Conservation (phyloP, 2,329 filamentous ascomycete species). For the Ophiostoma ulmi region DNA sequence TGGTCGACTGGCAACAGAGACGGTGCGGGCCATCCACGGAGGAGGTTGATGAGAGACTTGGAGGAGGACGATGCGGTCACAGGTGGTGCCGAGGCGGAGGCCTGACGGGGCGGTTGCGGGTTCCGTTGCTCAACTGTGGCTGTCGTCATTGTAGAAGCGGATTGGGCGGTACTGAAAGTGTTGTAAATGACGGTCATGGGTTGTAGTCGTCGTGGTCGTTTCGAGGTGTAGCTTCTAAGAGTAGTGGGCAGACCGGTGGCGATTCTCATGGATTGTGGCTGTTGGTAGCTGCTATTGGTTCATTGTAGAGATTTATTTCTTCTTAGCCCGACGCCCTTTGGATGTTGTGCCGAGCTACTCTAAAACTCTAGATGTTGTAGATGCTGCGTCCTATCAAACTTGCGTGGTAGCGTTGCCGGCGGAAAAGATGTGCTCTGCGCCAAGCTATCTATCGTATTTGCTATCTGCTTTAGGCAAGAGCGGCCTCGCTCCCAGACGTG, state of each 20-base stretch:
- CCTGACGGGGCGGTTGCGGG: neutral
- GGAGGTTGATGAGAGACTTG: constrained; percentile 45
- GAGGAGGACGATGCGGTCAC: neutral
- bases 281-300: neutral
- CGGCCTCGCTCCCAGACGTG: neutral
- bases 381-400: neutral
- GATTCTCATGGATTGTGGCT: neutral
- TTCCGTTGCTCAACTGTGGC: neutral
- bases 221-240: neutral
- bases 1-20: constrained; percentile 59
- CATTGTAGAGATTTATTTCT: neutral
- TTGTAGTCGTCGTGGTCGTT: neutral
- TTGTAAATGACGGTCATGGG: neutral
- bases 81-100: constrained; percentile 6
- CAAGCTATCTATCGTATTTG: constrained; percentile 2
- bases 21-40: constrained; percentile 62
- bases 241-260: neutral
- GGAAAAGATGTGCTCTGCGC: neutral
- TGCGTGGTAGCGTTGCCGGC: neutral
- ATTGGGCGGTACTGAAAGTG: neutral
- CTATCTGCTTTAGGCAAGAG: constrained; percentile 11
- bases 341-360: neutral
- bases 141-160: neutral
- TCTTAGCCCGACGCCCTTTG: too few relatives aligned
- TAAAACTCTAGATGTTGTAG: neutral